Evolutionary conservation across 441 rosid genomes (phyloP).

Genomic region (Pelargonium australe): DNA sequence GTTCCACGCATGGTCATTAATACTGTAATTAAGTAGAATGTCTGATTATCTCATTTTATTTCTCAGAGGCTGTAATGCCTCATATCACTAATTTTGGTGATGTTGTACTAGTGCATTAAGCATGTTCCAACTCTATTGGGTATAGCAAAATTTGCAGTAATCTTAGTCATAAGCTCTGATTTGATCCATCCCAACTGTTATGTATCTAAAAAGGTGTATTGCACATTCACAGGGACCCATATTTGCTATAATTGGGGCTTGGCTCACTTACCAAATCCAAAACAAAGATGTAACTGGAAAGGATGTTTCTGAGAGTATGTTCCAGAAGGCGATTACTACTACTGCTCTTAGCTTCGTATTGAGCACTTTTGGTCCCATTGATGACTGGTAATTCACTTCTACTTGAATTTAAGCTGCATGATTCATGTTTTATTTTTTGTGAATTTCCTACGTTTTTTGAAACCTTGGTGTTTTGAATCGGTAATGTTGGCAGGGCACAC

Average conservation of each 20-base stretch:
- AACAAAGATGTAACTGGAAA: conserved; percentile 44
- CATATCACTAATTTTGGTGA: background rate
- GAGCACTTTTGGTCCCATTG: conserved; percentile 62
- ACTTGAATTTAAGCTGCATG: background rate
- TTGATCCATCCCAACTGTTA: background rate
- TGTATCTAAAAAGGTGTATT: background rate
- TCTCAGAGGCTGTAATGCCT: background rate
- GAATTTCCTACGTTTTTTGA: background rate
- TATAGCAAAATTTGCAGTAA: background rate
- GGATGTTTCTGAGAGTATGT: conserved; percentile 46
- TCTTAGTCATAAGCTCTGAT: background rate
- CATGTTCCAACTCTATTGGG: background rate
- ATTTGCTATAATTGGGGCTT: conserved; percentile 75
- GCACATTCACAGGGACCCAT: conserved; percentile 56
- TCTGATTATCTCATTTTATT: background rate
- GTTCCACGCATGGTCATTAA: background rate
- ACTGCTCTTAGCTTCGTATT: conserved; percentile 54
- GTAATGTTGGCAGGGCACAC: conserved; percentile 47
- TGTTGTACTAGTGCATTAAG: background rate
- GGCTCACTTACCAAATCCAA: conserved; percentile 64
- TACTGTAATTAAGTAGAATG: background rate
- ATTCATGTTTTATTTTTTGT: background rate
- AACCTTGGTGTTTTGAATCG: background rate
- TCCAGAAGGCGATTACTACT: conserved; percentile 58
- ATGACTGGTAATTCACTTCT: conserved; percentile 46